Conservation (phyloP, 495 filamentous ascomycete genomes). For the Talaromyces borbonicus region DNA sequence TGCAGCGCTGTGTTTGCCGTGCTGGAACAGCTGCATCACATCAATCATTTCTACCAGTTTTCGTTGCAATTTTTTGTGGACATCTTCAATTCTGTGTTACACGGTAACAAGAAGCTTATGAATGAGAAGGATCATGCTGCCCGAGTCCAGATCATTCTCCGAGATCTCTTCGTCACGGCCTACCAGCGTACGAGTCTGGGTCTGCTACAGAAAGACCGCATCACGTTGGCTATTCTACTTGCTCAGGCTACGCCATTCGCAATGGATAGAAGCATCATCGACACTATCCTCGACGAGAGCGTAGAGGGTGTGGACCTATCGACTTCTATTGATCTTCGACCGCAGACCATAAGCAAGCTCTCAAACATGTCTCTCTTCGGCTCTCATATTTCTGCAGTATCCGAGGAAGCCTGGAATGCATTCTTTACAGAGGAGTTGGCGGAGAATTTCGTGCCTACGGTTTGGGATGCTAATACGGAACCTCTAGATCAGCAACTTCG, state of each 20-base stretch:
- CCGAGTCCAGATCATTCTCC: constrained; percentile 78
- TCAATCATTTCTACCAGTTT: constrained; percentile 99
- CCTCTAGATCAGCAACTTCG: constrained; percentile 68
- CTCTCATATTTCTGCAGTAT: constrained; percentile 50
- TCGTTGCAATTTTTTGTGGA: constrained; percentile 95
- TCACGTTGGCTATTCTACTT: constrained; percentile 92
- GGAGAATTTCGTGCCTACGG: constrained; percentile 71
- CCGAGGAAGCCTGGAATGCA: constrained; percentile 59
- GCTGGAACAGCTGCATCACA: constrained; percentile 90
- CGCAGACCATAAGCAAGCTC: constrained; percentile 59
- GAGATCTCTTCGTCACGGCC: constrained; percentile 79
- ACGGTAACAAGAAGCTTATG: constrained; percentile 63
- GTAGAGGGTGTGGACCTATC: constrained; percentile 73
- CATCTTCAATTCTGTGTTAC: constrained; percentile 91
- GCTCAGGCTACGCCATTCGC: constrained; percentile 88
- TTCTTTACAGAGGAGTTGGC: constrained; percentile 82
- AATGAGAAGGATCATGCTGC: constrained; percentile 62
- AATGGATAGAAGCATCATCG: constrained; percentile 84
- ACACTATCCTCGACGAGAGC: constrained; percentile 71
- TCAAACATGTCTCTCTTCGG: constrained; percentile 65
- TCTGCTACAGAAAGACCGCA: constrained; percentile 84
- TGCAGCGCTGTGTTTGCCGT: constrained; percentile 97
- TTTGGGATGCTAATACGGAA: constrained; percentile 59
- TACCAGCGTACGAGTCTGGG: constrained; percentile 91
- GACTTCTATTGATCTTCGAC: constrained; percentile 47